These are phyloP conservation scores for Tanozyma kutaoensis DNA, from an alignment of 805 yeast genomes.

Conservation along the genomic window DNA sequence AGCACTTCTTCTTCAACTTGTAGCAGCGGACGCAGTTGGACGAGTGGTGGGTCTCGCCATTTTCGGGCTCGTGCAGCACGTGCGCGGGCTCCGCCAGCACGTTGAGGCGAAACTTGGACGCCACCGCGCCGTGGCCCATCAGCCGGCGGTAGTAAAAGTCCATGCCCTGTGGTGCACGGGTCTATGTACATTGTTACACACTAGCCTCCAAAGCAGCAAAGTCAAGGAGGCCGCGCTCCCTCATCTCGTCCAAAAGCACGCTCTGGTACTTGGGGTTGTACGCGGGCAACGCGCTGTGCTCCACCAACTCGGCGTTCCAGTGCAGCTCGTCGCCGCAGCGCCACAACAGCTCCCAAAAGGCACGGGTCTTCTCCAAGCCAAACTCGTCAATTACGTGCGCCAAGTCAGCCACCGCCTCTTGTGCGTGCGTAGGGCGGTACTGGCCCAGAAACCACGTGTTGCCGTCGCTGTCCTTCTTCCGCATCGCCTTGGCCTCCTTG, in stretches of 20 bases:
- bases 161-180: too few species aligned
- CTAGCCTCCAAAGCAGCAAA: too few species aligned
- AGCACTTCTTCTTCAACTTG: conserved; percentile 28
- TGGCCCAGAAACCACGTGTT: conserved; percentile 81
- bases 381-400: conserved; percentile 55
- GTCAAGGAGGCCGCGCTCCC: too few species aligned
- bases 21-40: conserved; percentile 27
- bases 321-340: conserved; percentile 67
- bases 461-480: conserved; percentile 65
- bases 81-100: too few species aligned
- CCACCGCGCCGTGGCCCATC: conserved; percentile 25
- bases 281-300: conserved; percentile 48
- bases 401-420: conserved; percentile 84
- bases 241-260: conserved; percentile 49
- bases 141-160: conserved; percentile 22
- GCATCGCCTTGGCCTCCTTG: conserved; percentile 45
- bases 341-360: conserved; percentile 82
- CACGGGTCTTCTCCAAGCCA: conserved; percentile 30
- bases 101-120: conserved; percentile 20
- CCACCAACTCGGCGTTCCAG: conserved; percentile 51
- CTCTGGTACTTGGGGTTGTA: conserved; percentile 55
- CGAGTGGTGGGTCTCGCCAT: conserved; percentile 22
- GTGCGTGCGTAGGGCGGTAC: conserved; percentile 80
- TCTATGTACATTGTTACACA: too few species aligned
- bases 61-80: too few species aligned